These are phyloP conservation scores for Fusarium sublunatum DNA, from an alignment of 2,329 filamentous ascomycete genomes.

Conservation along the genomic window DNA sequence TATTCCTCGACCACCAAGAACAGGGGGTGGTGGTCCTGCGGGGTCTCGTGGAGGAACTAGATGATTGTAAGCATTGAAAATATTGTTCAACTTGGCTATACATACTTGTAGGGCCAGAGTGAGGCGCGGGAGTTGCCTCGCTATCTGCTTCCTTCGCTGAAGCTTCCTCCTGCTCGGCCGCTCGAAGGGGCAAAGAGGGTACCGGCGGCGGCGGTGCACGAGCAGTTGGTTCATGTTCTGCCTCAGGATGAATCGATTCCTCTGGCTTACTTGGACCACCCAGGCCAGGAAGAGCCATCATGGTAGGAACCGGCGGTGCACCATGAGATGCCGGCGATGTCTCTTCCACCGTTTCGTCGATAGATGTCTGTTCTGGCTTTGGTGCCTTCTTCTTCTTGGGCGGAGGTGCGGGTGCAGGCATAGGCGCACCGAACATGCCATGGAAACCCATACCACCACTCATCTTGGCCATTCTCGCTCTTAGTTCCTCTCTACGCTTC, in stretches of 20 bases:
- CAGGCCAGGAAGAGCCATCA: constrained; percentile 80
- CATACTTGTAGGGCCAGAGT: constrained; percentile 40
- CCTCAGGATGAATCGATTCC: constrained; percentile 53
- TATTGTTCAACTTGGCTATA: constrained; percentile 4
- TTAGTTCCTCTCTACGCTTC: constrained; percentile 84
- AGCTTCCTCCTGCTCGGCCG: constrained; percentile 38
- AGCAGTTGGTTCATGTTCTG: constrained; percentile 48
- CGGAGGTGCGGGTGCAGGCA: constrained; percentile 69
- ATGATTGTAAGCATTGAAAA: constrained; percentile 42
- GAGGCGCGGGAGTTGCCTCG: constrained; percentile 51
- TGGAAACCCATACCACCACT: constrained; percentile 97
- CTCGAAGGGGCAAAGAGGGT: constrained; percentile 42
- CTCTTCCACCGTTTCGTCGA: constrained; percentile 59
- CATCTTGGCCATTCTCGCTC: constrained; percentile 98
- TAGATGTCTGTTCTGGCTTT: constrained; percentile 55
- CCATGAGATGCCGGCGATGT: constrained; percentile 56
- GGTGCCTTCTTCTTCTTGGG: constrained; percentile 66
- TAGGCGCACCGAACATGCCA: constrained; percentile 85
- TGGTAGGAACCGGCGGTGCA: constrained; percentile 67
- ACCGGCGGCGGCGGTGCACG: constrained; percentile 48
- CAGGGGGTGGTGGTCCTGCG: constrained; percentile 56
- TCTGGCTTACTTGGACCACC: constrained; percentile 65
- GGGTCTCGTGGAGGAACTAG: constrained; percentile 51
- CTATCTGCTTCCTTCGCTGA: constrained; percentile 51
- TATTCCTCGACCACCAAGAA: constrained; percentile 63